Evolutionary conservation across 805 yeast genomes (phyloP), one percentile per base, ranked within the genome.

Genomic region (Spathaspora passalidarum): DNA sequence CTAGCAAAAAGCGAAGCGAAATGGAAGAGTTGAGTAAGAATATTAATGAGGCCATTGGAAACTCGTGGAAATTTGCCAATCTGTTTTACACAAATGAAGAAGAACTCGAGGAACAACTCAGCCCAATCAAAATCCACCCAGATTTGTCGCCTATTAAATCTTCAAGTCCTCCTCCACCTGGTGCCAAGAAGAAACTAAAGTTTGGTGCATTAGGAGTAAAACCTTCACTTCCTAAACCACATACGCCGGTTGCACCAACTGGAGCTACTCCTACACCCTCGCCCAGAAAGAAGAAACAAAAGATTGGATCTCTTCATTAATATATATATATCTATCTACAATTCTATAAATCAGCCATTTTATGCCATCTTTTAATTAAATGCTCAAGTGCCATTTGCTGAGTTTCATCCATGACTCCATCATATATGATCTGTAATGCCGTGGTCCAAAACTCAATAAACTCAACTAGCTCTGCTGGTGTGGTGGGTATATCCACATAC

Each of bases 361-460:
- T 46, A 39, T 48, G 40, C 79, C 80, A 75, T 45, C 75, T 52
- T 13, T 60, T 48, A 2, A 62, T 50, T 4, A 68, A 50, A 25
- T 43, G 43, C 5, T 54, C 54, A 23, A 79, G 54, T 5, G 72
- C 66, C 9, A 50, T 42, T 19, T 56, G 51, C 45, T 65, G 67
- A 21, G 49, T 38, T 18, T 51, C 56, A 42, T 57, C 57, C 61
- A 66, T 55, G 36, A 55, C 61, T 10, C 46, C 53, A n/a, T 40
- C 40, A 52, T 81, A 82, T 7, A 83, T 56, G 1, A 65, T 64
- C 2, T 54, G 50, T 38, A 84, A 59, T 0, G 78, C 64, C 2
- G 63, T 59, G 2, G 61, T 48, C 91, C 91, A 86, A 54, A 79
- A 79, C 2, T 61, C 63, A 4, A 72, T 60, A 52, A 84, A 81